Evolutionary conservation across 1,284 basidiomycete species (phyloP).

Genomic region (Tausonia pullulans): DNA sequence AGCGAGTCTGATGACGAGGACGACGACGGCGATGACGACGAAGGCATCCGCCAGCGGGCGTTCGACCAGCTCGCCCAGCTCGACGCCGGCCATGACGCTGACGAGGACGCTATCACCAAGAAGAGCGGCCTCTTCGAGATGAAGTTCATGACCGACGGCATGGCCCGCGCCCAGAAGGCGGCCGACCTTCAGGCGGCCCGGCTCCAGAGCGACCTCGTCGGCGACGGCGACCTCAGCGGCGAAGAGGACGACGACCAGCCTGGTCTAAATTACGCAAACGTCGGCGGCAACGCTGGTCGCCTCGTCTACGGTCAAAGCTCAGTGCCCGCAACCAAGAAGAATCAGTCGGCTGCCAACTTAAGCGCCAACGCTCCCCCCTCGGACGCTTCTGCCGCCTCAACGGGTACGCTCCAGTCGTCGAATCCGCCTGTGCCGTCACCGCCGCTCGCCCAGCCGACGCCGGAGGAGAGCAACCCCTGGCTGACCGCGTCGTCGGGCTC

Average conservation of each 20-base stretch:
- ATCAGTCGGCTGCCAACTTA: too few species aligned
- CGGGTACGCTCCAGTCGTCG: constrained; percentile 52
- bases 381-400: constrained; percentile 52
- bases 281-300: constrained; percentile 38
- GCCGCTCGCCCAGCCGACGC: constrained; percentile 17
- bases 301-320: constrained; percentile 34
- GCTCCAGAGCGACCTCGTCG: constrained; percentile 52
- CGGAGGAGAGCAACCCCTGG: constrained; percentile 56
- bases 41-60: constrained; percentile 48
- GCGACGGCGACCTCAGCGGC: constrained; percentile 41
- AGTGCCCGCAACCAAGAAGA: not conserved
- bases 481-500: constrained; percentile 38
- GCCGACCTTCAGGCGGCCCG: constrained; percentile 56
- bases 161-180: constrained; percentile 50
- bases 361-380: constrained; percentile 25
- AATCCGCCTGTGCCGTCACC: constrained; percentile 30
- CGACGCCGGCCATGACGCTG: constrained; percentile 33
- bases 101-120: constrained; percentile 34
- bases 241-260: constrained; percentile 32
- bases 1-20: constrained; percentile 39
- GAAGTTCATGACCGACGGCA: constrained; percentile 92
- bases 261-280: constrained; percentile 25
- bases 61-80: constrained; percentile 60
- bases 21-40: constrained; percentile 39
- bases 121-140: constrained; percentile 68